Conservation (phyloP, 2,329 filamentous ascomycete species). For the Scorias spongiosa region DNA sequence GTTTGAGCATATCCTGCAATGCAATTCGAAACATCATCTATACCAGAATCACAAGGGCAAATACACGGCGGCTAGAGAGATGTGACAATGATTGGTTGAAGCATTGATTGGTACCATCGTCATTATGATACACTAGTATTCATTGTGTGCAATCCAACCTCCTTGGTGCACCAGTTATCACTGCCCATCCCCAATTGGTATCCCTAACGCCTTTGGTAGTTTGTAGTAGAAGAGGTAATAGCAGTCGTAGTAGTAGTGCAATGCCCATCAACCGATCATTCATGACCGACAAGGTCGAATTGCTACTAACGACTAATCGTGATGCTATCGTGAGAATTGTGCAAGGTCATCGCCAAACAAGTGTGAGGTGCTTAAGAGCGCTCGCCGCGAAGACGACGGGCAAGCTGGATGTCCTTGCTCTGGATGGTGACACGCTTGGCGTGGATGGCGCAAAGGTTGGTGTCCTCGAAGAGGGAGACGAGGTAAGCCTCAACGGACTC, state of each 20-base stretch:
- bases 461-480: constrained; percentile 91
- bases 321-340: constrained; percentile 8
- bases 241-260: constrained; percentile 2
- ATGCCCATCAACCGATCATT: constrained; percentile 17
- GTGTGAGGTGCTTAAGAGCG: constrained; percentile 28
- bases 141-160: constrained; percentile 7
- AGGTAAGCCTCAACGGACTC: constrained; percentile 94
- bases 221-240: neutral
- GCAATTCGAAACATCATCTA: too few species aligned
- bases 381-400: constrained; percentile 43
- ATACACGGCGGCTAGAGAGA: neutral
- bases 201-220: constrained; percentile 5
- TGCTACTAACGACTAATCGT: constrained; percentile 11
- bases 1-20: too few species aligned
- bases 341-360: neutral
- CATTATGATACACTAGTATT: constrained; percentile 25
- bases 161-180: constrained; percentile 20
- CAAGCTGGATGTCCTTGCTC: constrained; percentile 93
- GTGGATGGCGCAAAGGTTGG: constrained; percentile 91
- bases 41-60: neutral
- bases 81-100: neutral
- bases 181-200: constrained; percentile 8
- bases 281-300: constrained; percentile 17
- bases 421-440: constrained; percentile 85
- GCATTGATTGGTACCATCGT: constrained; percentile 19